Evolutionary conservation across 345 rosid species (phyloP).

Genomic region (sweet orange (Citrus sinensis)): DVS_A1.0 CM039164.1:23045501-23046000

Average conservation of each 20-base stretch:
- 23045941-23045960: constrained; percentile 55
- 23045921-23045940: constrained; percentile 85
- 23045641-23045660: constrained; percentile 2
- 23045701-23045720: constrained; percentile 91
- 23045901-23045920: constrained; percentile 84
- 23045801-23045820: neutral
- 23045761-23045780: constrained; percentile 15
- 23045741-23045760: constrained; percentile 84
- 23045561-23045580: neutral
- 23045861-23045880: constrained; percentile 79
- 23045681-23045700: constrained; percentile 98
- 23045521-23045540: neutral
- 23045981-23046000: neutral
- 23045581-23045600: neutral
- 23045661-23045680: neutral
- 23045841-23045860: constrained; percentile 89
- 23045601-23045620: neutral
- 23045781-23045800: constrained; percentile 5
- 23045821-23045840: constrained; percentile 21
- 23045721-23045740: constrained; percentile 83
- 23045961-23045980: neutral
- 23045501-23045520: neutral
- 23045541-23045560: neutral
- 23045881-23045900: constrained; percentile 95
- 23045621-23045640: neutral